A percentile compares a stretch with the other conserved stretches of the same genome.
phyloP scores from a whole-genome alignment of 2,329 filamentous ascomycete genomes.

The Colletotrichum lentis region DNA sequence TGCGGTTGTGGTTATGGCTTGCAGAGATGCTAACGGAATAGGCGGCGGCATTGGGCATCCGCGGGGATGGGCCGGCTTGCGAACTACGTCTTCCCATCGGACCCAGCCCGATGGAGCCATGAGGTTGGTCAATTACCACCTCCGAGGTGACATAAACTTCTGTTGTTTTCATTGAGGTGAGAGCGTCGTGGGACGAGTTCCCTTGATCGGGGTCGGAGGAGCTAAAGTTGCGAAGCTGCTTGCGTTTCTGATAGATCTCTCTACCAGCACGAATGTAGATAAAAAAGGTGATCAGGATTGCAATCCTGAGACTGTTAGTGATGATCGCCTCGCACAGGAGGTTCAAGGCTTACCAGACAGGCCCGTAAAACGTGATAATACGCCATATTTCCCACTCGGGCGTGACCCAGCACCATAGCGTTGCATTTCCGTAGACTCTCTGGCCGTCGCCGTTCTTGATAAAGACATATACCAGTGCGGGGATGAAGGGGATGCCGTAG shows the following conservation, averaged over 20 bases:
- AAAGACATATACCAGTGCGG: constrained; percentile 73
- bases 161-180: constrained; percentile 63
- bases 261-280: constrained; percentile 73
- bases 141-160: constrained; percentile 72
- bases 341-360: constrained; percentile 65
- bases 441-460: constrained; percentile 60
- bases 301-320: constrained; percentile 56
- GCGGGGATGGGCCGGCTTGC: constrained; percentile 18
- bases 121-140: constrained; percentile 44
- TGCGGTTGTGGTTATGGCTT: constrained; percentile 42
- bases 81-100: constrained; percentile 45
- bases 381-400: constrained; percentile 74
- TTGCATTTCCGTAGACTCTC: constrained; percentile 76
- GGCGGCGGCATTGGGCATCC: constrained; percentile 36
- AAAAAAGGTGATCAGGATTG: constrained; percentile 67
- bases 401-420: constrained; percentile 83
- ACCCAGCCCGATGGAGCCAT: constrained; percentile 46
- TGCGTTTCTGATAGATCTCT: constrained; percentile 73
- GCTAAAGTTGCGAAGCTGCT: constrained; percentile 65
- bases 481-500: constrained; percentile 77
- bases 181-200: constrained; percentile 53
- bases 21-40: constrained; percentile 59
- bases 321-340: neutral
- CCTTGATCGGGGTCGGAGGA: constrained; percentile 55
- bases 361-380: constrained; percentile 77